Evolutionary conservation across 139 green algal species (phyloP).

Genomic region (Picochlorum sp.): DNA sequence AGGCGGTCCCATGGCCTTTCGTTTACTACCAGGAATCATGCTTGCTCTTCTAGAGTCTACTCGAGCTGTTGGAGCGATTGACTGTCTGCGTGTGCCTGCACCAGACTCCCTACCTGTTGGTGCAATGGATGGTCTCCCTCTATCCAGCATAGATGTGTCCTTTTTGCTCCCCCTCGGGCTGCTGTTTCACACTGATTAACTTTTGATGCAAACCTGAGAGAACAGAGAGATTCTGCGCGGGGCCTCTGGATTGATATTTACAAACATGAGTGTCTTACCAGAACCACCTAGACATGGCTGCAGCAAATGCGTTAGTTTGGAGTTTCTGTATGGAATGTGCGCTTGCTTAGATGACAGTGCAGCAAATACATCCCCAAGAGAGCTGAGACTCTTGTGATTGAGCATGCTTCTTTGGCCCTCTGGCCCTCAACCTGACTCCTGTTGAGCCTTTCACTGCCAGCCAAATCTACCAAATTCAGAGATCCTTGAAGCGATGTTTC

Average conservation of each 20-base stretch:
- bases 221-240: constrained; percentile 71
- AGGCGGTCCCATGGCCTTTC: constrained; percentile 8
- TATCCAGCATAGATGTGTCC: background rate
- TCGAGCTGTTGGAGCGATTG: constrained; percentile 1
- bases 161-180: constrained; percentile 56
- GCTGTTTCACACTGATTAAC: constrained; percentile 75
- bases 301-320: constrained; percentile 92
- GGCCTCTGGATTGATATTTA: constrained; percentile 86
- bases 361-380: constrained; percentile 83
- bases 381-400: constrained; percentile 84
- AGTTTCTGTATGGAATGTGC: constrained; percentile 87
- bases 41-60: constrained; percentile 5
- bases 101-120: background rate
- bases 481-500: constrained; percentile 57
- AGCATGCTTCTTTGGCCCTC: constrained; percentile 81
- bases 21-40: constrained; percentile 14
- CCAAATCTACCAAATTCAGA: constrained; percentile 90
- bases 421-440: constrained; percentile 63
- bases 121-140: background rate
- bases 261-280: constrained; percentile 93
- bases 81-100: background rate
- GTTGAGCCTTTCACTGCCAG: constrained; percentile 77
- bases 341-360: constrained; percentile 53
- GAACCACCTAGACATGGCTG: constrained; percentile 32
- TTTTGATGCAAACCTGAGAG: constrained; percentile 82